Conservation (phyloP, 1,284 basidiomycete genomes). For the Ganoderma meredithae region DNA sequence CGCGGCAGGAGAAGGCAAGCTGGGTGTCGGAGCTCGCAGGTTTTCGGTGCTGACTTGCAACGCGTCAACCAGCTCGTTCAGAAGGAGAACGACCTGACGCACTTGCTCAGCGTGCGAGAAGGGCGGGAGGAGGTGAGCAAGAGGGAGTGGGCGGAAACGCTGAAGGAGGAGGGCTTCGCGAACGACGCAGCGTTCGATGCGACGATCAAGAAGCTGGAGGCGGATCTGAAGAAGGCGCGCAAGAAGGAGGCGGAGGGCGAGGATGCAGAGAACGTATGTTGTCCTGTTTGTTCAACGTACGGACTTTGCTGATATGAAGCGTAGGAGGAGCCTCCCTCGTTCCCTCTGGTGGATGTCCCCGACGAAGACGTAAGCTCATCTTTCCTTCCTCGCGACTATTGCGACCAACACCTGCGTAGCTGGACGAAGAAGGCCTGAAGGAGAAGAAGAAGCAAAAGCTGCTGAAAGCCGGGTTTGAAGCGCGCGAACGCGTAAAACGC, state of each 20-base stretch:
- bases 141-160: constrained; percentile 73
- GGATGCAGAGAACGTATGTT: constrained; percentile 47
- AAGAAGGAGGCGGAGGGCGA: constrained; percentile 66
- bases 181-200: constrained; percentile 47
- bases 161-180: constrained; percentile 81
- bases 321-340: constrained; percentile 83
- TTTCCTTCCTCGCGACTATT: no score
- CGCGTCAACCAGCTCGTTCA: no score
- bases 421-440: constrained; percentile 92
- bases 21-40: no score
- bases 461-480: constrained; percentile 95
- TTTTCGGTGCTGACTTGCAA: no score
- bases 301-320: neutral
- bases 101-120: constrained; percentile 74
- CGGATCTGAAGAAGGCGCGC: constrained; percentile 50
- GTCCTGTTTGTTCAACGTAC: neutral
- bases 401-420: no score
- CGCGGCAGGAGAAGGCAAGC: constrained; percentile 88
- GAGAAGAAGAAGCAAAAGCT: constrained; percentile 96
- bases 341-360: constrained; percentile 90
- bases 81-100: constrained; percentile 86
- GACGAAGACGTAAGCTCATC: constrained; percentile 87
- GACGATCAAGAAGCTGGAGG: constrained; percentile 49
- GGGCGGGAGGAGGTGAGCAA: constrained; percentile 72
- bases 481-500: constrained; percentile 82